A percentile compares a stretch with the other conserved stretches of the same genome.
phyloP scores from a whole-genome alignment of 306 rosid species.

The Quercus engelmannii region DNA sequence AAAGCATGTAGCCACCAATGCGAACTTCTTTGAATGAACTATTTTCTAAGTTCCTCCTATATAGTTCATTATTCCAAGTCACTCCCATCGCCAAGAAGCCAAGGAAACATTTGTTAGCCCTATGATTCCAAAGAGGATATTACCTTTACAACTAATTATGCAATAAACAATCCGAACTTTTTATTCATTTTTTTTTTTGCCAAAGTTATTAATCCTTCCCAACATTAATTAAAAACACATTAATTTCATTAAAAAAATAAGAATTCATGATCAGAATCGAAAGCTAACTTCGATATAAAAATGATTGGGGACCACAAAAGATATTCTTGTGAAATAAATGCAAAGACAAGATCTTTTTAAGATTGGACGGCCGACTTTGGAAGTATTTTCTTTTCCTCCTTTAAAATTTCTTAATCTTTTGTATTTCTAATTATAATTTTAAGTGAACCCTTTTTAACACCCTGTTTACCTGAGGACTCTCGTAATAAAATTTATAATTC shows the following conservation, averaged over 20 bases:
- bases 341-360: neutral
- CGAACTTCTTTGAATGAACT: neutral
- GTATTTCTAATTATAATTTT: neutral
- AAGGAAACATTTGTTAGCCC: neutral
- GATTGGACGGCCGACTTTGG: neutral
- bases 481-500: neutral
- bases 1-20: neutral
- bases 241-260: neutral
- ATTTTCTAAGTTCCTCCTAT: neutral
- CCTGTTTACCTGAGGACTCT: neutral
- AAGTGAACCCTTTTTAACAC: neutral
- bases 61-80: neutral
- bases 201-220: neutral
- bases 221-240: too few species aligned
- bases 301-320: neutral
- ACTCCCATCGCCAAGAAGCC: neutral
- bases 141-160: neutral
- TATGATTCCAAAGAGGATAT: neutral
- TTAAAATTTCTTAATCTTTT: neutral
- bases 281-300: neutral
- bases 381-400: neutral
- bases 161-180: neutral
- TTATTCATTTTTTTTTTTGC: neutral
- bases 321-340: neutral
- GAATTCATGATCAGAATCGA: neutral